phyloP scores from a whole-genome alignment of 768 basidiomycete genomes.

The Mrakia hoshinonis region DNA sequence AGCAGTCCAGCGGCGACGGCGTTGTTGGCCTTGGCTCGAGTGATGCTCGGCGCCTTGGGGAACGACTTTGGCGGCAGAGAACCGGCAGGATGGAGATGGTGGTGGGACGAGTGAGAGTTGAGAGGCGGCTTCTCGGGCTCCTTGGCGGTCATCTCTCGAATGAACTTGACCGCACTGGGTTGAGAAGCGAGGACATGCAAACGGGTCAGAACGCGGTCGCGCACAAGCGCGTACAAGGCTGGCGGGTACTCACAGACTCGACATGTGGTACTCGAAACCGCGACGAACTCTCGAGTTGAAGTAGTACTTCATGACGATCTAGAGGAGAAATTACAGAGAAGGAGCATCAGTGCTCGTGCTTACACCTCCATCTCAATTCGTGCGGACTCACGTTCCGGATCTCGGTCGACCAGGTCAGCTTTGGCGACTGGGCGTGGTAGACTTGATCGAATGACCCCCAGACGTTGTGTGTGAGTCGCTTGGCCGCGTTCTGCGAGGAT shows the following conservation, averaged over 20 bases:
- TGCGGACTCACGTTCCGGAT: conserved; percentile 61
- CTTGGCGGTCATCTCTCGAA: conserved; percentile 62
- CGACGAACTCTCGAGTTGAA: conserved; percentile 65
- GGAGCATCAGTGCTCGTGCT: neutral
- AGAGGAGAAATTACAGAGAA: neutral
- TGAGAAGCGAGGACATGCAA: neutral
- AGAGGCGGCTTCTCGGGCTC: neutral
- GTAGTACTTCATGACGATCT: conserved; percentile 60
- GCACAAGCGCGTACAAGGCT: neutral
- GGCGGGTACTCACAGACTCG: conserved; percentile 54
- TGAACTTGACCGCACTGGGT: conserved; percentile 69
- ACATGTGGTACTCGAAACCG: conserved; percentile 80
- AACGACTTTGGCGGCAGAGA: neutral
- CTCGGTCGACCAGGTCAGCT: conserved; percentile 61
- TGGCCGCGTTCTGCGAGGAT: neutral
- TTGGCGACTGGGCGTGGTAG: conserved; percentile 62
- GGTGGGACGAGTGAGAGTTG: neutral
- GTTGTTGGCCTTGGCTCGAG: neutral
- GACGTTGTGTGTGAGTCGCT: neutral
- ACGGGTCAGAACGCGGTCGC: neutral
- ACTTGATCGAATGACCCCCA: conserved; percentile 81
- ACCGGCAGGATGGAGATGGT: conserved; percentile 7
- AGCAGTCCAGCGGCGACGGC: conserved; percentile 21
- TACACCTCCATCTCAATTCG: neutral
- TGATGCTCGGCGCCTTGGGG: neutral